Evolutionary conservation across 331 rosid genomes (phyloP).

Genomic region (Telfairia occidentalis): DNA sequence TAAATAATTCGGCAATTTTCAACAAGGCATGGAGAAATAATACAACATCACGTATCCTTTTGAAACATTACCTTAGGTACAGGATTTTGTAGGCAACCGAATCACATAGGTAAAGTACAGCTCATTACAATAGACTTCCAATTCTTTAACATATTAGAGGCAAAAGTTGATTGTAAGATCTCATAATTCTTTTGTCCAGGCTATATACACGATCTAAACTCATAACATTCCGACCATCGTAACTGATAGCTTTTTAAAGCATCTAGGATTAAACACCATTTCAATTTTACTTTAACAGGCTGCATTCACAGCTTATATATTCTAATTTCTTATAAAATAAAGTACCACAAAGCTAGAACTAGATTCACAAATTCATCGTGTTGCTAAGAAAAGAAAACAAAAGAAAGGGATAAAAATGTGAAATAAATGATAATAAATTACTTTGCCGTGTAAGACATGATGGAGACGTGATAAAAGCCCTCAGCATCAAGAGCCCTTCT

Average conservation of each 20-base stretch:
- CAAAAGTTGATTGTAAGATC: background rate
- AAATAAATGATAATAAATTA: constrained; percentile 17
- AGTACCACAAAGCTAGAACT: background rate
- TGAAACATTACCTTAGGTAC: background rate
- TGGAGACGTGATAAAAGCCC: constrained; percentile 80
- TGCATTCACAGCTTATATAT: background rate
- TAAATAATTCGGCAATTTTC: background rate
- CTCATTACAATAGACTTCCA: background rate
- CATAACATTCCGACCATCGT: background rate
- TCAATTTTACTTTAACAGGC: background rate
- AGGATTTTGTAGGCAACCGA: background rate
- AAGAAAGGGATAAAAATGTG: background rate
- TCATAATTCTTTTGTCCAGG: background rate
- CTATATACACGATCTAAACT: background rate
- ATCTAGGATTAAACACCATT: background rate
- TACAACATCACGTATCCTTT: background rate
- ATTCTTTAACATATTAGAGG: background rate
- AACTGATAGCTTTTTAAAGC: background rate
- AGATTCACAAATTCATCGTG: background rate
- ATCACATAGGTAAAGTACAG: background rate
- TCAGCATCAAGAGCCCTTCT: constrained; percentile 88
- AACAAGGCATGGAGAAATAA: background rate
- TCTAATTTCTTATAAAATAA: background rate
- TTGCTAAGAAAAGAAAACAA: constrained; percentile 2
- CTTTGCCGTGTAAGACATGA: constrained; percentile 95